Conservation (phyloP, 1,284 basidiomycete genomes). For the Puccinia polysora region DNA sequence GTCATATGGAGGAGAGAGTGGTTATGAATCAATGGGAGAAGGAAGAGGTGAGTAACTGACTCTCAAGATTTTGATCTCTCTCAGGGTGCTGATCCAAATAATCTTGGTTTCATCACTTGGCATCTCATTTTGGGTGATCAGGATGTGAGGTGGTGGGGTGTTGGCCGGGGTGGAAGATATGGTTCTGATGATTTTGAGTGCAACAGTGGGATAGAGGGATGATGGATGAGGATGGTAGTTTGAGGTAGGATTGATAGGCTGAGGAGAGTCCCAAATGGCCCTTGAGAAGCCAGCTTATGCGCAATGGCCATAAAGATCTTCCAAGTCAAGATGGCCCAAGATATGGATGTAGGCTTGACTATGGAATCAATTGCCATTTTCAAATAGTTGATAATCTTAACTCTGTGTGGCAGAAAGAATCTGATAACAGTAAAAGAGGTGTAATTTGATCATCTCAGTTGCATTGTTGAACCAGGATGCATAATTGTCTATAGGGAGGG, state of each 20-base stretch:
- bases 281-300: slow-evolving; percentile 31
- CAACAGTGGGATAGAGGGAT: neutral
- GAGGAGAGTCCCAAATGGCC: slow-evolving; percentile 13
- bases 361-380: too few species aligned
- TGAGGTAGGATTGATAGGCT: neutral
- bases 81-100: slow-evolving; percentile 74
- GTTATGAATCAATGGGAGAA: neutral
- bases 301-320: neutral
- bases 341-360: too few species aligned
- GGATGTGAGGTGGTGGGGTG: neutral
- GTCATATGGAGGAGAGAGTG: too few species aligned
- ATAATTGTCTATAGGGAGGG: too few species aligned
- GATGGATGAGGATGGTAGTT: neutral
- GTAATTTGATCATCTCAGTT: too few species aligned
- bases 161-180: neutral
- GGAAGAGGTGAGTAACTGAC: slow-evolving; percentile 56
- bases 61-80: slow-evolving; percentile 79
- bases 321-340: neutral
- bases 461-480: too few species aligned
- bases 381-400: too few species aligned
- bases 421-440: too few species aligned
- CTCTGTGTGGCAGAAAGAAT: too few species aligned
- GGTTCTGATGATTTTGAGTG: slow-evolving; percentile 15
- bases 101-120: slow-evolving; percentile 62
- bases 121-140: slow-evolving; percentile 25